Evolutionary conservation across 768 basidiomycete genomes (phyloP), one percentile per base, ranked within the genome.

Genomic region (Tylopilus balloui): DNA sequence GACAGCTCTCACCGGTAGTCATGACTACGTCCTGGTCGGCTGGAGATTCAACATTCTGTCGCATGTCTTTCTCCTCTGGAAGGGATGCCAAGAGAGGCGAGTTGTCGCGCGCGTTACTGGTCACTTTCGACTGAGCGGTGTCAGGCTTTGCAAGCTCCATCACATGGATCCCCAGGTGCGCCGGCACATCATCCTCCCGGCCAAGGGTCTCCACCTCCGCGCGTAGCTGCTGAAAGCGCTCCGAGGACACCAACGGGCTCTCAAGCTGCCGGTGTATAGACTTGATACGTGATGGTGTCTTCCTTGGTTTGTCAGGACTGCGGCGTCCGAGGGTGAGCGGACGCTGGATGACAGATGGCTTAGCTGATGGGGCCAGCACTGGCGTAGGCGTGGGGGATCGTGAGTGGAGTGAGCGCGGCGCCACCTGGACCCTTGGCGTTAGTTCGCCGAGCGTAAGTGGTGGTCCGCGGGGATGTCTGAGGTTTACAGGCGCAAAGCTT

Each of bases 361-460:
- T 62, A 32, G 59, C 48, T 42, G 58, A 51, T 25, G 52, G 47
- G 21, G 43, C 45, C 24, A 42, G 34, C 43, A 40, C 5, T 20
- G 11, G 46, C 0, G 28, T 43, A 5, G 49, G 48, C 7, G 53
- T 49, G 25, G 61, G 54, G 6, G 61, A 56, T 35, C 27, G 49
- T 1, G 54, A 51, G n/a, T 20, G 36, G 14, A 39, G 45, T 10
- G 50, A 32, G 27, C 21, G 42, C 25, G 51, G 14, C 17, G 50
- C 40, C n/a, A 15, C 36, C 13, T 52, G 41, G 24, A 67, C 70
- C 51, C 62, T 68, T 57, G 76, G 74, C 21, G 73, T 71, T 9
- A 76, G 62, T 38, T 78, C 73, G 28, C 64, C 66, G 50, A 73
- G 62, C 19, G 73, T 71, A 40, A 74, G 61, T 19, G 52, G 28